Percentiles rank a stretch among this genome's conserved stretches.
These are phyloP conservation scores for Prunus dulcis DNA, from an alignment of 306 rosid species.

Conservation along the genomic window DNA sequence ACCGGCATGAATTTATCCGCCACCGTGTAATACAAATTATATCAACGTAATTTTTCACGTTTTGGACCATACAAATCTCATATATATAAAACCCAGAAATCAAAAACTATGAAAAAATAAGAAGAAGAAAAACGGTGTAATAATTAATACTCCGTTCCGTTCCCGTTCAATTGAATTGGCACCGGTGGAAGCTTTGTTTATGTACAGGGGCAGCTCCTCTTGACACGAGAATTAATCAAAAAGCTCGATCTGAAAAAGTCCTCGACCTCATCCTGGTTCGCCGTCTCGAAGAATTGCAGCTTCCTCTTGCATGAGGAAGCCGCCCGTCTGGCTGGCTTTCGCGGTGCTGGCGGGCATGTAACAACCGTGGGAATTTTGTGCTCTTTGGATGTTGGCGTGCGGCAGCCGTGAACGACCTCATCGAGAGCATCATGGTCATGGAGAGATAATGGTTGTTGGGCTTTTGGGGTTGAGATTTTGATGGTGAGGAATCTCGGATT, in stretches of 20 bases:
- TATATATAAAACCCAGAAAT: not conserved
- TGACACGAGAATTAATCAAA: conserved; percentile 7
- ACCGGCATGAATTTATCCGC: not conserved
- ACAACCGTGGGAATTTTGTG: conserved; percentile 37
- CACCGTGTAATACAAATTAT: conserved; percentile 10
- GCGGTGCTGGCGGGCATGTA: conserved; percentile 55
- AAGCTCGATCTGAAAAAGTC: conserved; percentile 40
- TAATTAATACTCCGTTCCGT: not conserved
- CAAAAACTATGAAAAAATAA: not conserved
- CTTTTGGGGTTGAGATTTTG: conserved; percentile 18
- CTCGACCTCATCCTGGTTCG: conserved; percentile 42
- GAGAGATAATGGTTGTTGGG: not conserved
- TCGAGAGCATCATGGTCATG: not conserved
- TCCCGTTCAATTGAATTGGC: not conserved
- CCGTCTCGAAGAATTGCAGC: conserved; percentile 46
- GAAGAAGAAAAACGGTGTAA: not conserved
- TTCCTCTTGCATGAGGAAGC: conserved; percentile 42
- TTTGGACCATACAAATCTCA: conserved; percentile 8
- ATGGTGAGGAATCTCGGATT: conserved; percentile 21
- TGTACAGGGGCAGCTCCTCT: conserved; percentile 46
- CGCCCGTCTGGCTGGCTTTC: conserved; percentile 32
- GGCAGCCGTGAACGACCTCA: conserved; percentile 17
- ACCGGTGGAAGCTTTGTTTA: conserved; percentile 7
- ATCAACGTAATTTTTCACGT: not conserved
- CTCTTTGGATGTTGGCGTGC: conserved; percentile 44